Conservation (phyloP, 345 rosid species). For the Isatis tinctoria region DNA sequence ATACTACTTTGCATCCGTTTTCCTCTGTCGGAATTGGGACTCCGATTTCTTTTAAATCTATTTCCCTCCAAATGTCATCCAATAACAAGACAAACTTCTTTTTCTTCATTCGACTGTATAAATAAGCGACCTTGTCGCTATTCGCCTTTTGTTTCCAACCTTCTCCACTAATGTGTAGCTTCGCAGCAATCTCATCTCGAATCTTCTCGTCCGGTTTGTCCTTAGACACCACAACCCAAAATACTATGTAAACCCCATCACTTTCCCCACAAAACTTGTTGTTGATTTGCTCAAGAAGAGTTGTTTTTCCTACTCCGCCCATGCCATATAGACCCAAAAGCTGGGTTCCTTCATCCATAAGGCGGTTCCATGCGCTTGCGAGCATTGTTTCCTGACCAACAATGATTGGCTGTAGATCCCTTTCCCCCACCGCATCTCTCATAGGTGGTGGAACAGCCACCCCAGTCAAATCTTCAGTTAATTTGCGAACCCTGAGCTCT, state of each 20-base stretch:
- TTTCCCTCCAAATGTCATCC: conserved; percentile 21
- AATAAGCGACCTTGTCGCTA: no score
- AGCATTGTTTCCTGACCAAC: conserved; percentile 2
- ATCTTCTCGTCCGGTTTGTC: no score
- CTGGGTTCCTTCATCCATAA: neutral
- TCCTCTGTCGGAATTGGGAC: neutral
- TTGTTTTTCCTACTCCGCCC: conserved; percentile 33
- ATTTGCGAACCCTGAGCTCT: no score
- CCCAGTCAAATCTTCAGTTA: no score
- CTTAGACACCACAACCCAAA: conserved; percentile 17
- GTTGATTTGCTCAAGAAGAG: conserved; percentile 22
- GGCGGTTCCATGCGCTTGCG: conserved; percentile 8
- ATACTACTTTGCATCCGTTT: conserved; percentile 14
- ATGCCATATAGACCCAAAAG: conserved; percentile 25
- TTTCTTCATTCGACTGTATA: no score
- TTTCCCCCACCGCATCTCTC: no score
- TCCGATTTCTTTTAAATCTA: conserved; percentile 13
- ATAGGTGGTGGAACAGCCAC: no score
- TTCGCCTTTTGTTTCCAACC: no score
- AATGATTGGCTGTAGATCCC: neutral
- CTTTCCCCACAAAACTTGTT: neutral
- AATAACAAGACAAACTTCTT: conserved; percentile 5
- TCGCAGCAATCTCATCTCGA: no score
- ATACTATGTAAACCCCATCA: neutral
- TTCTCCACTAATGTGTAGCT: no score